Percentiles rank a stretch among this genome's conserved stretches.
Conservation (phyloP, 768 basidiomycete species). For the Rhodotorula kratochvilovae region DNA sequence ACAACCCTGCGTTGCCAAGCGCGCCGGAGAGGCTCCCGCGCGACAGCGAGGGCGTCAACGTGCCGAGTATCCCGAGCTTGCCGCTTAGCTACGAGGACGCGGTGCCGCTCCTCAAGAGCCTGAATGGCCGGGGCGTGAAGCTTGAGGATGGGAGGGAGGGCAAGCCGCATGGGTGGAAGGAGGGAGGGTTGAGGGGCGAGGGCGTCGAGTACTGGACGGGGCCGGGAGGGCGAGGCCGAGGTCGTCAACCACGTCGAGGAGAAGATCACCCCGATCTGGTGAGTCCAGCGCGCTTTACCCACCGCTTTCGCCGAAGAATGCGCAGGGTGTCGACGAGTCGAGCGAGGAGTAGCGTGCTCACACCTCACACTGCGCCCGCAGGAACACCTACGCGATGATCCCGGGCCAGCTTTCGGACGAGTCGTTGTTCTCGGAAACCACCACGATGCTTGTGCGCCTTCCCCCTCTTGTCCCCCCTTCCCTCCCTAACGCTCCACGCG, state of each 20-base stretch:
- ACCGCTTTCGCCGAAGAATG: too few species aligned
- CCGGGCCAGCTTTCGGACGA: slow-evolving; percentile 80
- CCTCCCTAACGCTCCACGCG: too few species aligned
- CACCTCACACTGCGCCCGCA: too few species aligned
- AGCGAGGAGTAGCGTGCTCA: too few species aligned
- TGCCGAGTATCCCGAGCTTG: slow-evolving; percentile 75
- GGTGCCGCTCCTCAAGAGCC: slow-evolving; percentile 58
- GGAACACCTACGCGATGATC: slow-evolving; percentile 76
- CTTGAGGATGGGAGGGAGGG: slow-evolving; percentile 42
- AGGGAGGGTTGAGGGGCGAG: slow-evolving; percentile 45
- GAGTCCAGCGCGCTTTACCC: too few species aligned
- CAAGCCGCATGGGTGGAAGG: slow-evolving; percentile 44
- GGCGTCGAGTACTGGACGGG: slow-evolving; percentile 51
- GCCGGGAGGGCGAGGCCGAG: slow-evolving; percentile 52
- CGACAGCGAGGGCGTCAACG: slow-evolving; percentile 48
- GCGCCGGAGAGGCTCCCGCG: slow-evolving; percentile 58
- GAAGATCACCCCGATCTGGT: slow-evolving; percentile 76
- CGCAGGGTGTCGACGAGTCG: too few species aligned
- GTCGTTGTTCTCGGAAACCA: slow-evolving; percentile 81
- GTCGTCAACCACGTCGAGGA: slow-evolving; percentile 71
- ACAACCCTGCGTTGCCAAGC: slow-evolving; percentile 55
- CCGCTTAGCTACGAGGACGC: slow-evolving; percentile 87
- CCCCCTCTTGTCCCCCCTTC: not conserved
- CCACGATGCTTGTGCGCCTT: slow-evolving; percentile 61
- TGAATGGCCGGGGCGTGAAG: slow-evolving; percentile 51